Percentiles rank a stretch among this genome's conserved stretches.
These are phyloP conservation scores for Vaccinium vitisidaea DNA, from an alignment of 148 eudicot genomes.

Conservation along the genomic window DNA sequence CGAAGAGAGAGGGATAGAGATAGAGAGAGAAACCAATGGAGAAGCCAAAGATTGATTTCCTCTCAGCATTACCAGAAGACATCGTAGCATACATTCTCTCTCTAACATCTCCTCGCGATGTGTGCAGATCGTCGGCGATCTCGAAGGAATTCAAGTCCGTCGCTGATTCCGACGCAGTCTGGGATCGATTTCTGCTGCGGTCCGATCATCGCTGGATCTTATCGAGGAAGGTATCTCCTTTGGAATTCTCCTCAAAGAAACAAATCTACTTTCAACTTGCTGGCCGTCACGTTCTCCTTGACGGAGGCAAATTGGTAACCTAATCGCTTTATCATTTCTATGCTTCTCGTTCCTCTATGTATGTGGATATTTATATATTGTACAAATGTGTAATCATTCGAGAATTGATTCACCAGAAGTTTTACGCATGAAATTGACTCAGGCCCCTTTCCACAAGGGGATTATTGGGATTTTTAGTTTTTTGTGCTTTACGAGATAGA, in stretches of 20 bases:
- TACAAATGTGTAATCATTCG: too few species aligned
- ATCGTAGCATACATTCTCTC: conserved; percentile 22
- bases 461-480: too few species aligned
- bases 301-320: conserved; percentile 12
- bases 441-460: too few species aligned
- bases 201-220: conserved; percentile 32
- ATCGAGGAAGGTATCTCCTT: conserved; percentile 15
- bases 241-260: conserved; percentile 27
- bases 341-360: too few species aligned
- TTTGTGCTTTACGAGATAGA: too few species aligned
- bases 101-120: conserved; percentile 24
- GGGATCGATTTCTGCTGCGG: conserved; percentile 37
- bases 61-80: conserved; percentile 2
- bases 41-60: background rate
- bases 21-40: too few species aligned
- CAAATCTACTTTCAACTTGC: conserved; percentile 41
- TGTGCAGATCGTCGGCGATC: conserved; percentile 20
- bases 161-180: background rate
- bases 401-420: too few species aligned
- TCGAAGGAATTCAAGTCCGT: conserved; percentile 20
- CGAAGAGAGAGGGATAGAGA: background rate
- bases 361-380: too few species aligned
- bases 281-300: conserved; percentile 21
- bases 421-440: too few species aligned
- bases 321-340: too few species aligned